Base-by-base conservation (phyloP, 306 rosid genomes). In the Trifolium fragiferum region DNA sequence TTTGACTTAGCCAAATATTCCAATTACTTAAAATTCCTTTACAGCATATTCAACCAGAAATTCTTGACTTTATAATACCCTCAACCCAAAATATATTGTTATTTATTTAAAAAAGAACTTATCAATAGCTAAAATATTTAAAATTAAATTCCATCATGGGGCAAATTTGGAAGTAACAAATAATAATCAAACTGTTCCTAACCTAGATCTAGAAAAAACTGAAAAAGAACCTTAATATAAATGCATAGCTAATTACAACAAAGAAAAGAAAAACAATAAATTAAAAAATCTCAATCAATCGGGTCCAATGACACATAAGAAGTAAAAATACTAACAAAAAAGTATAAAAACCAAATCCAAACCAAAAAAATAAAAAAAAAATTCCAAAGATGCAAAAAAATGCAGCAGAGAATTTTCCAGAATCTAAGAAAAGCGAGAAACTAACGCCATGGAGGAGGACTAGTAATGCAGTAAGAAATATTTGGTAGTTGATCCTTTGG, bases 401-500 rank as follows among this genome's bases (percentile, higher is more conserved):
- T 1, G 2, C 25, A 30, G 3, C 4, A 2, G 3, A 27, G 32
- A 27, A 27, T 27, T 10, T 41, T 41, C 15, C 2, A 44, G 55
- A 47, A 47, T 47, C 19, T 47, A 73, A 82, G 70, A 72, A 41
- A 53, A 78, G 47, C 20, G 12, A 2, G n/a, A 57, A 0, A 93
- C 96, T 92, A 85, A 94, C 99, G 97, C 99, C 99, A 94, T 77
- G 92, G 93, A 38, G 99, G 99, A 63, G 99, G 99, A 76, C 99
- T 94, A 3, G 97, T 94, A 77, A 92, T 90, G 89, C 99, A 94
- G 89, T 71, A 94, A 77, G 86, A 74, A 82, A 94, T 76, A 27
- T 78, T 59, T 0, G 95, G 96, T 0, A 94, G 87, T 88, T 94
- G 99, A 86, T 92, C 99, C 82, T 92, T 94, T 5, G 96, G 89